These are phyloP conservation scores for Nitzschia sp. DNA, from an alignment of 108 stramenopile species.

Conservation along the genomic window DNA sequence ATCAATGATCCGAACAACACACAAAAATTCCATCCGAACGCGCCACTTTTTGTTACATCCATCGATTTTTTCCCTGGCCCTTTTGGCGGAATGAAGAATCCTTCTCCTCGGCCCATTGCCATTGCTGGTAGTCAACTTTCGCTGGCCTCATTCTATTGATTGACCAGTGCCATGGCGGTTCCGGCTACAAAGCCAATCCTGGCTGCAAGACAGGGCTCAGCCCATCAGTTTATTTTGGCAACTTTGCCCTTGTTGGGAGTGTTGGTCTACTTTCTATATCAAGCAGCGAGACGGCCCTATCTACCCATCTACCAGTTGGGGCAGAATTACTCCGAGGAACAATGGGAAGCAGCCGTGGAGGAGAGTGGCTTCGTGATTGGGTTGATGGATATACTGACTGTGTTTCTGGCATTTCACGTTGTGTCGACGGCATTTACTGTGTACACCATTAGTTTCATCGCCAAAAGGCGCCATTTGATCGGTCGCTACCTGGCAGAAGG, in stretches of 20 bases:
- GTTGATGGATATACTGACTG: slow-evolving; percentile 57
- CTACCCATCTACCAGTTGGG: slow-evolving; percentile 22
- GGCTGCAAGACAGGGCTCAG: slow-evolving; percentile 24
- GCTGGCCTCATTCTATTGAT: too few relatives aligned
- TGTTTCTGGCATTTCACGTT: slow-evolving; percentile 48
- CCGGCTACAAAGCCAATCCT: slow-evolving; percentile 1
- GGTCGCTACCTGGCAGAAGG: slow-evolving; percentile 53
- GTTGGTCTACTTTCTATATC: slow-evolving; percentile 63
- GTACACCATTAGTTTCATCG: slow-evolving; percentile 58
- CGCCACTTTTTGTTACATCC: too few relatives aligned
- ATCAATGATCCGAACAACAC: too few relatives aligned
- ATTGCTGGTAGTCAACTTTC: too few relatives aligned
- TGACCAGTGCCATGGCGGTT: too few relatives aligned
- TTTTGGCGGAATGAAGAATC: too few relatives aligned
- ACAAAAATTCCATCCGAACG: too few relatives aligned
- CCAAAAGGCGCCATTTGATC: slow-evolving; percentile 54
- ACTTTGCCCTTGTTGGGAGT: slow-evolving; percentile 63
- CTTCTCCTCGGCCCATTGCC: too few relatives aligned
- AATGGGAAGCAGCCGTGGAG: slow-evolving; percentile 11
- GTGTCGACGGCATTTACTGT: slow-evolving; percentile 41
- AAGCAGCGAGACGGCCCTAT: slow-evolving; percentile 42
- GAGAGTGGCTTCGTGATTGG: slow-evolving; percentile 9
- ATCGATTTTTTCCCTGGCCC: too few relatives aligned
- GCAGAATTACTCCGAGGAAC: slow-evolving; percentile 31
- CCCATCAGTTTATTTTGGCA: slow-evolving; percentile 50